Percentiles rank a stretch among this genome's conserved stretches.
These are phyloP conservation scores for Colletotrichum spinosum DNA, from an alignment of 2,329 filamentous ascomycete genomes.

Conservation along the genomic window DNA sequence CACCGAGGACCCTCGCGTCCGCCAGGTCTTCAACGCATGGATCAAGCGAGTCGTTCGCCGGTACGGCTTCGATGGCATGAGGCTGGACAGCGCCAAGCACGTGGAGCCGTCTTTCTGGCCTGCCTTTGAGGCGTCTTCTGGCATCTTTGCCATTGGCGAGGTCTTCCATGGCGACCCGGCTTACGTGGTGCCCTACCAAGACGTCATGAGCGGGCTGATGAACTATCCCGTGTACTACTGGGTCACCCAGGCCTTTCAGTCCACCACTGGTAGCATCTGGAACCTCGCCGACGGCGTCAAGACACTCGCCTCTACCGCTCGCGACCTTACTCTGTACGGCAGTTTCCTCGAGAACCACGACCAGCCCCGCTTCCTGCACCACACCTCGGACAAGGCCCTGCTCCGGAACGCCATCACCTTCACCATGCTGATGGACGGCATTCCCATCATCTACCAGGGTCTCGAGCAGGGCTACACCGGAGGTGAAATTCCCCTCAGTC, in stretches of 20 bases:
- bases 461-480: conserved; percentile 71
- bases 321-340: conserved; percentile 34
- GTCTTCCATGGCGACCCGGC: conserved; percentile 65
- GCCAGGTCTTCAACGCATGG: conserved; percentile 68
- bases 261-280: conserved; percentile 44
- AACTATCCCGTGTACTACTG: conserved; percentile 68
- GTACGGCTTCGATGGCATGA: conserved; percentile 71
- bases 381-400: conserved; percentile 64
- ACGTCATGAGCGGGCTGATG: conserved; percentile 67
- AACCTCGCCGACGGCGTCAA: conserved; percentile 49
- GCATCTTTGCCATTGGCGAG: conserved; percentile 71
- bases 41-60: conserved; percentile 66
- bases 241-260: conserved; percentile 50
- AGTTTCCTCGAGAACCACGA: conserved; percentile 71
- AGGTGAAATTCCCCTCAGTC: conserved; percentile 60
- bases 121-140: conserved; percentile 62
- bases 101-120: conserved; percentile 70
- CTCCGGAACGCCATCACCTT: conserved; percentile 72
- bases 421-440: conserved; percentile 70
- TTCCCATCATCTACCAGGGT: conserved; percentile 74
- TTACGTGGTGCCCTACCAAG: conserved; percentile 65
- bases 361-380: conserved; percentile 62
- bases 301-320: conserved; percentile 7
- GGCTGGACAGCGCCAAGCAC: conserved; percentile 72
- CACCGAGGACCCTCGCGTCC: conserved; percentile 63